Base-by-base conservation (phyloP, 1,139 yeast species). In the Yamadazyma triangularis region DNA sequence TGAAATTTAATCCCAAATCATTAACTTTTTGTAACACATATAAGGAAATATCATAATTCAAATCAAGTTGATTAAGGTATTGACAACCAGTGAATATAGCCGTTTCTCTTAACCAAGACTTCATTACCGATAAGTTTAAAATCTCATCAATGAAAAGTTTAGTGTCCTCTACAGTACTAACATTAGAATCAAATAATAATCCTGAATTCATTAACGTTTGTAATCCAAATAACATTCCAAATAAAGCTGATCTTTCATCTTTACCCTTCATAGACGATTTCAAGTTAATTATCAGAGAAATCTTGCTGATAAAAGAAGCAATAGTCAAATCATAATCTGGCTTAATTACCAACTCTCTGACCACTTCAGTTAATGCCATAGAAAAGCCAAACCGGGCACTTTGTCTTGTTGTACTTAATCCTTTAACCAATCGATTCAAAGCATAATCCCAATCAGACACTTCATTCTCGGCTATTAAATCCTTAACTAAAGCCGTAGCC, bases 41-140 rank as follows among this genome's bases (percentile, higher is more conserved):
- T 11, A 45, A 37, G 7, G 65, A 45, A 5, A 66, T 59, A 4
- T 47, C 42, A 4, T 44, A 50, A 24, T 52, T 51, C 19, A 39
- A 26, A 3, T 33, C 25, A 15, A 43, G 26, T 29, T 38, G 30
- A 22, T 21, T 34, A 8, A 67, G 44, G 30, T 82, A 67, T 33
- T 75, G 79, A 42, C 74, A 76, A 30, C 88, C 62, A 1, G 94
- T 80, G 49, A 70, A 84, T 42, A 85, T 66, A 26, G 88, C 71
- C 4, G 94, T 77, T 56, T 89, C 96, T 38, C 95, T 65, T 27
- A 89, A 71, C 97, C 97, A 89, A 3, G 87, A 73, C 53, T 89
- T 89, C 20, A 61, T 46, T 16, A 64, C 53, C 0, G 94, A 73
- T 36, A 89, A 62, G 15, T 71, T 75, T n/a, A 85, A 54, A 24